Evolutionary conservation across 2,329 filamentous ascomycete species (phyloP), one percentile per base, ranked within the genome.

Genomic region (Dryadomyces sulphureus): DNA sequence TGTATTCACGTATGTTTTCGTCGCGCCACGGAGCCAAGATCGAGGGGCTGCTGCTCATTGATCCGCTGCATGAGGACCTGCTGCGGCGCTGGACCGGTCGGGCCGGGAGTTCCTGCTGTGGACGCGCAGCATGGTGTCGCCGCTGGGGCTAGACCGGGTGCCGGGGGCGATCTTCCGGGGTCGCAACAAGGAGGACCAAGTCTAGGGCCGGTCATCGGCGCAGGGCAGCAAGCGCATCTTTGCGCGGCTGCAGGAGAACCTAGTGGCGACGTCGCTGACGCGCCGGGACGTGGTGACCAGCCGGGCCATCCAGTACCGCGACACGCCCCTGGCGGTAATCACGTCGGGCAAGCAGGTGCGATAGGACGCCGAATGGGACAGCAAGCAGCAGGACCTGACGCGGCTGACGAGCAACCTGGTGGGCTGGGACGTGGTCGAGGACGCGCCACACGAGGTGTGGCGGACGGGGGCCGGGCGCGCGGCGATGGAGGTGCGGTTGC

Each of bases 1-100:
- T 96, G 43, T 92, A 95, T 59, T 86, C 83, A 39, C 84, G 90
- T 11, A 86, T 98, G 54, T 95, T 98, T 62, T 84, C 86, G 43
- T 82, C 86, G 25, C 80, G 89, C 16, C 85, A 95, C 58, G 73
- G 82, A 42, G 69, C 73, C 47, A 75, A 85, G 47, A 73, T 96
- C 38, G 74, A 72, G 22, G 90, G 88, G 5, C 67, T 96, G 35
- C 73, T 98, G 54, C 69, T 96, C 54, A 78, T 98, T 54, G 90
- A 98, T 56, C 79, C 86, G 1, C 66, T 94, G 7, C 92, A 96
- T 60, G 92, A 98, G 58, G 85, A 93, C 52, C 73, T 90, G 1
- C 77, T 96, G 4, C 65, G 73, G 53, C 67, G 76, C 63, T 94
- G 2, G 84, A 74, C 6, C 69, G 69, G 3, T 70, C 89, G 0